Evolutionary conservation across 768 basidiomycete species (phyloP), one percentile per base, ranked within the genome.

Genomic region (Russula emetica): DNA sequence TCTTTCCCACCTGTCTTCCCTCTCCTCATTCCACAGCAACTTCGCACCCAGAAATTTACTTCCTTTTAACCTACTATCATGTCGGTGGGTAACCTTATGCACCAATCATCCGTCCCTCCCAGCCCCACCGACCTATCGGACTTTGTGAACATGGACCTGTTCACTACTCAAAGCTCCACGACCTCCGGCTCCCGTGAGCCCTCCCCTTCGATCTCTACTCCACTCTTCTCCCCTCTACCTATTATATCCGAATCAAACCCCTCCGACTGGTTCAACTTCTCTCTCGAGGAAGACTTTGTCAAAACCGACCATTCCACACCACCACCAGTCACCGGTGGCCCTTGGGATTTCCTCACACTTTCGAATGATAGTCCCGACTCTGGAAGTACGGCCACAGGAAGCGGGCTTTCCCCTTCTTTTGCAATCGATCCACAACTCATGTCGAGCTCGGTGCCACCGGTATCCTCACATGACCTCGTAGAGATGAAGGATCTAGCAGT

Each of bases 351-450:
- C 68, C 72, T 82, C 55, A 51, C 75, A 22, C 73, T 74, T 60
- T 63, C 72, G 49, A 72, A 71, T 53, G 67, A 68, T 44, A 67
- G 68, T 57, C 69, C 73, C 20, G 73, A 70, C 16, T 62, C 69
- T 20, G 55, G 60, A n/a, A 50, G 32, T 13, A 8, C 64, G 34
- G 60, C 61, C 2, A 44, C 70, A 3, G 56, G 66, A 13, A 55
- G 49, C 20, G 69, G 64, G 2, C 66, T 68, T 26, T 73, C 74
- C 3, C 71, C 75, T 11, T 62, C 75, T 51, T 77, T 81, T 32
- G 76, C 78, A 55, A 92, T 92, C 71, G 87, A 92, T 72, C 90
- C 90, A 0, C 86, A 87, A 73, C 84, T 91, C 62, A 85, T 91
- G 61, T 85, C 80, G 42, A 86, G 87, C 0, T 84, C 87, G 2